Base-by-base conservation (phyloP, 345 rosid genomes). In the Mercurialis annua region DNA sequence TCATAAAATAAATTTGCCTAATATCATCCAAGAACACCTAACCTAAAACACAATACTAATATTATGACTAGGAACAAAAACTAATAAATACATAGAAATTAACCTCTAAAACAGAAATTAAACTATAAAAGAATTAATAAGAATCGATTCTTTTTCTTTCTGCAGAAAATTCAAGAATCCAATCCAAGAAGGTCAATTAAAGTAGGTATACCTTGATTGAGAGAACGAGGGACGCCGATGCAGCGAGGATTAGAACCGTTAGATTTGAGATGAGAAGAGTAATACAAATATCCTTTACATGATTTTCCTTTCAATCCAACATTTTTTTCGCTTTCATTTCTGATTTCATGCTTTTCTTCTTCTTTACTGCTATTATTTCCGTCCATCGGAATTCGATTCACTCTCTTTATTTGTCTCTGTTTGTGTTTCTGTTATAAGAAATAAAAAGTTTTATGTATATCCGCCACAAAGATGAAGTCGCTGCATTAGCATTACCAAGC, bases 141-240 rank as follows among this genome's bases (percentile, higher is more conserved):
- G n/a, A n/a, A n/a, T n/a, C n/a, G n/a, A n/a, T n/a, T n/a, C n/a
- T n/a, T n/a, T n/a, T n/a, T n/a, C n/a, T 34, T 12, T 10, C 14
- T 4, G 40, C 40, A 4, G 9, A 34, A 34, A 34, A 34, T 34
- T 34, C 40, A 34, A 34, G 40, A 34, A 34, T 34, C 9, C 9
- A 9, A 9, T 34, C 40, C 9, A 51, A 18, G 11, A 63, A 60
- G 21, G 51, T n/a, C 24, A 56, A 18, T 30, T 46, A 24, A 49
- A 27, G 21, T 8, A 68, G 2, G 30, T 36, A 17, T 11, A 76
- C 80, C 72, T 29, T 50, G 64, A 3, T 73, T 81, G 40, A 85
- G 90, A 65, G 87, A 55, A 47, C 85, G 83, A 62, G 87, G 86
- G 70, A 89, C 56, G 55, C 96, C 96, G 71, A 89, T 47, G 79